Percentiles rank a stretch among this genome's conserved stretches.
These are phyloP conservation scores for Daedaleopsis sinensis DNA, from an alignment of 768 basidiomycete genomes.

Conservation along the genomic window DNA sequence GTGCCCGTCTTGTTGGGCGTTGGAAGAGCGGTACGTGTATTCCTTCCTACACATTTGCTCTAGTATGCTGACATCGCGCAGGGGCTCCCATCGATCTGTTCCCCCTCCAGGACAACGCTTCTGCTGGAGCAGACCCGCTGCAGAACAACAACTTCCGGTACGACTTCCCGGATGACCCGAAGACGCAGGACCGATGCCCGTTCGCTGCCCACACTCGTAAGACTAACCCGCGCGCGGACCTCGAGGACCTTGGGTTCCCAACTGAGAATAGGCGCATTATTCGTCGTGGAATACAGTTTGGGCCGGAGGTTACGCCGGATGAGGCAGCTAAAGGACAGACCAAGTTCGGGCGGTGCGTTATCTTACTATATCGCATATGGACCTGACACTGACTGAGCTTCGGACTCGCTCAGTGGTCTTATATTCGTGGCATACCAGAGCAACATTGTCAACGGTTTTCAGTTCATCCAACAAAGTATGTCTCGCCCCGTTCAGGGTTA, in stretches of 20 bases:
- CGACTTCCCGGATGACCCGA: slow-evolving; percentile 23
- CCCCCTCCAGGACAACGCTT: slow-evolving; percentile 29
- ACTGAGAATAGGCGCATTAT: slow-evolving; percentile 40
- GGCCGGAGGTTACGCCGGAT: slow-evolving; percentile 48
- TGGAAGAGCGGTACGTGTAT: slow-evolving; percentile 35
- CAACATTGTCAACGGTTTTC: slow-evolving; percentile 34
- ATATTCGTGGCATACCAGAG: slow-evolving; percentile 36
- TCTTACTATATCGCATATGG: slow-evolving; percentile 51
- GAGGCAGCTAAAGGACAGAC: slow-evolving; percentile 44
- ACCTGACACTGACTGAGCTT: slow-evolving; percentile 16
- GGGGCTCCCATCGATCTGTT: slow-evolving; percentile 34
- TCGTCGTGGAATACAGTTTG: slow-evolving; percentile 54
- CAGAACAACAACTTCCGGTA: slow-evolving; percentile 35
- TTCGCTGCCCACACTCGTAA: slow-evolving; percentile 35
- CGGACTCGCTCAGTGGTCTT: not conserved
- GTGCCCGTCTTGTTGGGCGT: slow-evolving; percentile 37
- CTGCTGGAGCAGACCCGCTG: slow-evolving; percentile 29
- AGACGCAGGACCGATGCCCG: slow-evolving; percentile 31
- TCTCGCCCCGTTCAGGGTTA: not conserved
- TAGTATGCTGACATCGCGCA: not conserved
- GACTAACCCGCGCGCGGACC: slow-evolving; percentile 32
- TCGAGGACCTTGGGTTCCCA: slow-evolving; percentile 10
- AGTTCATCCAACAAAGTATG: slow-evolving; percentile 35
- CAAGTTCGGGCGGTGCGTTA: slow-evolving; percentile 38
- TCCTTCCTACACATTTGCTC: too few relatives aligned